Conservation (phyloP, 345 rosid species). For the Odontarrhena argentea region DNA sequence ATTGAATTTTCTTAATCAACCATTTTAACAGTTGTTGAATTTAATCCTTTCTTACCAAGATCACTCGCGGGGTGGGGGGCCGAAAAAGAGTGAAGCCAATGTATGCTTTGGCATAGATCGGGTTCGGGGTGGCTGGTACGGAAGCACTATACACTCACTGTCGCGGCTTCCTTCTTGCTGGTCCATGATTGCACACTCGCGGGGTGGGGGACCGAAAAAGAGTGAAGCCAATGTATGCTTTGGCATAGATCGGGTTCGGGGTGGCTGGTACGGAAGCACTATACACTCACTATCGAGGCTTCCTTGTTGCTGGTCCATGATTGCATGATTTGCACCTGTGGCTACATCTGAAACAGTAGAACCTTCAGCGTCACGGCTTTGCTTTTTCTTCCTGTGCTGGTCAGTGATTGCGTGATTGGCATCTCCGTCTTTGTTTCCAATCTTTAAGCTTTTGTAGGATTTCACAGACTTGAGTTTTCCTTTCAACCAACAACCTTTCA, state of each 20-base stretch:
- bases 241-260: too few species aligned
- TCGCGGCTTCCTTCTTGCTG: too few species aligned
- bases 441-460: slow-evolving; percentile 22
- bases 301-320: too few species aligned
- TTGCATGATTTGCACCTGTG: too few species aligned
- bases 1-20: neutral
- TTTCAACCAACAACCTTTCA: slow-evolving; percentile 72
- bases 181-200: too few species aligned
- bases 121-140: neutral
- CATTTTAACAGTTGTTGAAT: neutral
- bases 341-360: neutral
- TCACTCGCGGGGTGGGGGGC: too few species aligned
- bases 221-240: too few species aligned
- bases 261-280: neutral
- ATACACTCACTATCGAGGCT: too few species aligned
- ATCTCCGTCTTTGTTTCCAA: slow-evolving; percentile 26
- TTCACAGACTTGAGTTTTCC: slow-evolving; percentile 51
- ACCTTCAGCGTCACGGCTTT: neutral
- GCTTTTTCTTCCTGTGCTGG: slow-evolving; percentile 9
- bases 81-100: too few species aligned
- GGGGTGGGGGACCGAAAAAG: too few species aligned
- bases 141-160: too few species aligned
- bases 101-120: too few species aligned
- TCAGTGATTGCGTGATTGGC: slow-evolving; percentile 19
- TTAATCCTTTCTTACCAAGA: slow-evolving; percentile 11